Conservation (phyloP, 2,329 filamentous ascomycete genomes). For the Huntiella decipiens region DNA sequence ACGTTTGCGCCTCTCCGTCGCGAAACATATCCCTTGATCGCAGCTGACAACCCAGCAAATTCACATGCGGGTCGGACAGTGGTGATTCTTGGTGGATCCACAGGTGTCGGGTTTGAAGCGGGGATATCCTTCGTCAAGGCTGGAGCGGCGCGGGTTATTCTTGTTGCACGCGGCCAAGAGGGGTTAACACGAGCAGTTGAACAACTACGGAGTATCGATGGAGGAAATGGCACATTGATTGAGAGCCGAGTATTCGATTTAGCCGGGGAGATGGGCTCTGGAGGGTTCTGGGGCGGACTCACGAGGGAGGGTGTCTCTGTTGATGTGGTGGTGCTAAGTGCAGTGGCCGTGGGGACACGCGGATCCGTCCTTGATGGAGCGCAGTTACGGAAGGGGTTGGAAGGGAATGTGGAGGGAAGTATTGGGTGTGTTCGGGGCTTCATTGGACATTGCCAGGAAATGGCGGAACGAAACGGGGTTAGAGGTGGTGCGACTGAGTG, state of each 20-base stretch:
- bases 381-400: constrained; percentile 4
- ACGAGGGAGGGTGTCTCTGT: constrained; percentile 12
- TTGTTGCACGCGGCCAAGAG: constrained; percentile 21
- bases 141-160: constrained; percentile 19
- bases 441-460: neutral
- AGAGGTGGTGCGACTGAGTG: constrained; percentile 3
- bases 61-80: constrained; percentile 30
- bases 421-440: constrained; percentile 8
- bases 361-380: constrained; percentile 10
- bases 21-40: constrained; percentile 21
- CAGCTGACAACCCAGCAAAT: constrained; percentile 19
- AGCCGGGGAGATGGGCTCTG: constrained; percentile 12
- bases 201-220: constrained; percentile 10
- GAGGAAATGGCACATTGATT: constrained; percentile 8
- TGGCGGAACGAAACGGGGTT: neutral
- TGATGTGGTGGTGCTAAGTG: constrained; percentile 18
- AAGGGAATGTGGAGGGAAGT: constrained; percentile 8
- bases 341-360: constrained; percentile 10
- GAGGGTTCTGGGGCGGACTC: constrained; percentile 17
- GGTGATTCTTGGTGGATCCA: constrained; percentile 47
- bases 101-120: constrained; percentile 45
- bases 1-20: constrained; percentile 15
- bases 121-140: constrained; percentile 34
- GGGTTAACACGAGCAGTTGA: constrained; percentile 15
- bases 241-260: constrained; percentile 15